Conservation (phyloP, 1,284 basidiomycete genomes). For the Ganoderma leucocontextum region DNA sequence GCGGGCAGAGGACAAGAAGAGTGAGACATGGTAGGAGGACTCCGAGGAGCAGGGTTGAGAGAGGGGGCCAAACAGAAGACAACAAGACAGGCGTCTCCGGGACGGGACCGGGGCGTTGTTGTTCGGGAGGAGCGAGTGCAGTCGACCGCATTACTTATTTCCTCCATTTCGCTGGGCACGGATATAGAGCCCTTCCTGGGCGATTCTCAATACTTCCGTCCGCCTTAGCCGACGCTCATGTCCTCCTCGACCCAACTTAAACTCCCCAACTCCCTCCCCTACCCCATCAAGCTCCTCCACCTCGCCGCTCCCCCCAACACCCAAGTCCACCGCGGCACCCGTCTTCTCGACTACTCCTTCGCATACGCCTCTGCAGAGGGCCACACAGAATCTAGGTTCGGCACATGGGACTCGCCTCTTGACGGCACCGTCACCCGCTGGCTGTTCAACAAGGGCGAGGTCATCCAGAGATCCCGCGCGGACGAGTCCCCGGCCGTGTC, state of each 20-base stretch:
- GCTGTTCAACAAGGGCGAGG: conserved; percentile 67
- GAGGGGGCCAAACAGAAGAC: conserved; percentile 30
- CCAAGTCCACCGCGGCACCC: conserved; percentile 70
- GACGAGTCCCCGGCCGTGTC: conserved; percentile 66
- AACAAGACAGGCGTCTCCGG: conserved; percentile 27
- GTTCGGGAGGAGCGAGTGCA: conserved; percentile 12
- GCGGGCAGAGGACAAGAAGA: too few relatives aligned
- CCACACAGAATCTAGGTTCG: conserved; percentile 75
- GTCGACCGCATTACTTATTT: background rate
- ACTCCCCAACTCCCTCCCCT: conserved; percentile 78
- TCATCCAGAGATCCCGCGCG: conserved; percentile 63
- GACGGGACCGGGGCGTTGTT: conserved; percentile 19
- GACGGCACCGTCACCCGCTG: conserved; percentile 78
- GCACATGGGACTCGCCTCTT: conserved; percentile 87
- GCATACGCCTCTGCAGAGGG: conserved; percentile 53
- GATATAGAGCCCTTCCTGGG: conserved; percentile 20
- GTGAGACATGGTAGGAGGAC: background rate
- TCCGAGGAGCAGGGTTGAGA: too few relatives aligned
- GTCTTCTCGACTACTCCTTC: conserved; percentile 84
- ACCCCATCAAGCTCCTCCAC: conserved; percentile 80
- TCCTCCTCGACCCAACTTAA: conserved; percentile 64
- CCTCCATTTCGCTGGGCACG: conserved; percentile 12
- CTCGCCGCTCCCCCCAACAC: conserved; percentile 58
- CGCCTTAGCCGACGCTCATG: conserved; percentile 35
- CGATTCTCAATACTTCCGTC: conserved; percentile 10